Evolutionary conservation across 805 yeast genomes (phyloP), one percentile per base, ranked within the genome.

Genomic region (Candida maltosa): DNA sequence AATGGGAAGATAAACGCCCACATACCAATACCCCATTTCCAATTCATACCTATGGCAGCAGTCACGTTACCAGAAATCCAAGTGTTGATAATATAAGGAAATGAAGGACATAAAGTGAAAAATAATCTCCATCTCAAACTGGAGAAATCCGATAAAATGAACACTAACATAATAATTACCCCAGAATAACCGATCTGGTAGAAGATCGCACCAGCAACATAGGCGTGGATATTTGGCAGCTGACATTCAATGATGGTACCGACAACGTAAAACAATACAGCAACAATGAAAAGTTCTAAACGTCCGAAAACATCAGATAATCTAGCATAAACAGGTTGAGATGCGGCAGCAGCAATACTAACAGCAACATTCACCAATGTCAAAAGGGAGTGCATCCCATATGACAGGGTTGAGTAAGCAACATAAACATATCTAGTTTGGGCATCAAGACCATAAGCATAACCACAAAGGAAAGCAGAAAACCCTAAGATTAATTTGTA

Each of bases 11-110:
- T 80, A 47, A 80, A 78, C 2, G 88, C 87, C 84, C 84, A 83
- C 75, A 83, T 82, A 26, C 82, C 88, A 46, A 82, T 76, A 49
- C 81, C 82, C 89, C 89, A 83, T 9, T 78, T 68, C 81, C 87
- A 80, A 22, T 68, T 51, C 9, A 57, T 57, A 22, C 60, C 60
- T 37, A 69, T 56, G 23, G 58, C 58, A 6, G 54, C 44, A 11
- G 73, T 58, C 31, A 84, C 65, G 47, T 78, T 64, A 51, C 87
- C 91, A 19, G 80, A 60, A 38, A 83, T 70, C 93, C 93, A 85
- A 11, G 91, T 80, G 58, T 81, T 84, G 58, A 85, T 78, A 48
- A 84, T 75, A 48, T 73, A 80, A 2, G 91, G 91, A 48, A 78
- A 65, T 4, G 87, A 76, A 16, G 89, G 87, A 24, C 79, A 62